Percentiles rank a stretch among this genome's conserved stretches.
Conservation (phyloP, 140 eudicot genomes). For the Oenanthe javanica region DNA sequence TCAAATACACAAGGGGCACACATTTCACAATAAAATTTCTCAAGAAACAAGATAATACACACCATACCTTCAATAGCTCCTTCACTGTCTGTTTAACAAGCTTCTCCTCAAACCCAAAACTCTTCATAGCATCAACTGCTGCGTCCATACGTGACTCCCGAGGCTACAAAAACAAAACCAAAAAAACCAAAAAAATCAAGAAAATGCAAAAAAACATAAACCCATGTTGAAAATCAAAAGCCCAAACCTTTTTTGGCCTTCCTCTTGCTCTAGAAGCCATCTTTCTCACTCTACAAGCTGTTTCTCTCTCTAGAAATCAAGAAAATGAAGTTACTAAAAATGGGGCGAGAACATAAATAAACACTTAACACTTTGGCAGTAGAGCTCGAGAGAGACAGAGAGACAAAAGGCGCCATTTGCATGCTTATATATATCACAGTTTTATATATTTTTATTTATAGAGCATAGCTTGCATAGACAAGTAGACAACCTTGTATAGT, state of each 20-base stretch:
- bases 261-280: not conserved
- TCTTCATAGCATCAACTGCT: not conserved
- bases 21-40: not conserved
- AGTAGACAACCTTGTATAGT: not conserved
- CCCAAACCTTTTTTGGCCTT: not conserved
- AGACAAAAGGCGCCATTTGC: not conserved
- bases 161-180: not conserved
- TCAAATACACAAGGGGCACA: not conserved
- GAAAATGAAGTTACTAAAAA: not conserved
- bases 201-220: not conserved
- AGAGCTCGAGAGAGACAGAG: slow-evolving; percentile 4
- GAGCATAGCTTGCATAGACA: too few species aligned
- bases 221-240: not conserved
- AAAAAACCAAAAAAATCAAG: not conserved
- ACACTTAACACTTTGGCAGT: slow-evolving; percentile 2
- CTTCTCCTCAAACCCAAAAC: not conserved
- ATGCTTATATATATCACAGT: not conserved
- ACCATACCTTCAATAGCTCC: not conserved
- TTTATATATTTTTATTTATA: not conserved
- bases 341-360: not conserved
- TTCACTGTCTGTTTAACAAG: not conserved
- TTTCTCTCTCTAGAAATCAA: not conserved
- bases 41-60: not conserved
- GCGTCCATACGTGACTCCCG: slow-evolving; percentile 5
- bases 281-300: not conserved